These are phyloP conservation scores for Ceratobasidium sp. DNA, from an alignment of 1,284 basidiomycete genomes.

Conservation along the genomic window DNA sequence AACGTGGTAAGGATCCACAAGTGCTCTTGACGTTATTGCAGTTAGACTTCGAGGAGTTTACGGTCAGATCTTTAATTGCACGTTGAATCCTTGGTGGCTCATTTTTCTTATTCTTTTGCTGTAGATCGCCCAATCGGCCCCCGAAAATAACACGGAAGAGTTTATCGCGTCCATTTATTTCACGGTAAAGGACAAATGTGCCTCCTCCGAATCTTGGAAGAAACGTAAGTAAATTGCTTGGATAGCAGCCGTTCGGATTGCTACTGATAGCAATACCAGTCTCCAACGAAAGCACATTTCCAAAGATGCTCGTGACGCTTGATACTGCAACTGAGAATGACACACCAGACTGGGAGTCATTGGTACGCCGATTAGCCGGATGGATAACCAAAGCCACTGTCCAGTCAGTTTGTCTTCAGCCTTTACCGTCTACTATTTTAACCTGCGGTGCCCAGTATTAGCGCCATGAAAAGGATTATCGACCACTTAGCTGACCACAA, in stretches of 20 bases:
- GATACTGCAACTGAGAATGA: not conserved
- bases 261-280: not conserved
- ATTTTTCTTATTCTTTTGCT: not conserved
- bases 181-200: not conserved
- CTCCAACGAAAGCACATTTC: not conserved
- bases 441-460: not conserved
- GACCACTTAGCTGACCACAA: not conserved
- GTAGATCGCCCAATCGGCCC: constrained; percentile 10
- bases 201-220: not conserved
- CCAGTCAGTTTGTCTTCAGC: not conserved
- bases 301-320: not conserved
- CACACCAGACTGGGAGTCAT: not conserved
- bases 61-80: not conserved
- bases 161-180: not conserved
- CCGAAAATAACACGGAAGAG: not conserved
- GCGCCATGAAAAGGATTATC: not conserved
- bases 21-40: not conserved
- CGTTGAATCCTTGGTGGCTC: not conserved
- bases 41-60: not conserved
- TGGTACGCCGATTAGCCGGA: not conserved
- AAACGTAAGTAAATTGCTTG: not conserved
- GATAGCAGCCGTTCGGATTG: too few species aligned
- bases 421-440: not conserved
- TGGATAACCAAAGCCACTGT: not conserved
- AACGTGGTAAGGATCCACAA: not conserved